phyloP scores from a whole-genome alignment of 257 asterid genomes.

The Fraxinus excelsior region DNA sequence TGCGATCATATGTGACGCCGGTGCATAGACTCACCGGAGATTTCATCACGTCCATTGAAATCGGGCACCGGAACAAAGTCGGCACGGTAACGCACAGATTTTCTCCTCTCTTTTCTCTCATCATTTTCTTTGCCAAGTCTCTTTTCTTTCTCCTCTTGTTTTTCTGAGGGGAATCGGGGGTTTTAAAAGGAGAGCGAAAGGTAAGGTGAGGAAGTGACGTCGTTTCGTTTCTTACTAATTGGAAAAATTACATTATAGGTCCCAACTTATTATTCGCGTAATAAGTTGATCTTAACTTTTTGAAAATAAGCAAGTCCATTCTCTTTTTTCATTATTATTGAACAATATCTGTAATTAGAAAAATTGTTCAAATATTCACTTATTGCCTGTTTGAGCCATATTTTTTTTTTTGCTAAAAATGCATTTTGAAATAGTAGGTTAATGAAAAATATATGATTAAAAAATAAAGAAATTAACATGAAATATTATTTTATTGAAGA shows the following conservation, averaged over 20 bases:
- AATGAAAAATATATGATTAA: no score
- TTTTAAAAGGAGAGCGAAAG: neutral
- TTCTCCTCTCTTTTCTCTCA: slow-evolving; percentile 46
- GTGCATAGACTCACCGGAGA: slow-evolving; percentile 93
- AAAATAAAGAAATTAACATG: no score
- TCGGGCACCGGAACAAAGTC: slow-evolving; percentile 80
- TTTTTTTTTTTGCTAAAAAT: no score
- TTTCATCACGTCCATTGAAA: slow-evolving; percentile 92
- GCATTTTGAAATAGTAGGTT: no score
- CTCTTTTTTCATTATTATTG: neutral
- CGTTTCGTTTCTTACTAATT: neutral
- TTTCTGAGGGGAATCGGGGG: neutral
- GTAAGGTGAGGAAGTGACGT: no score
- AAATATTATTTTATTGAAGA: no score
- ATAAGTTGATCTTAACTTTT: neutral
- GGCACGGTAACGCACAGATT: slow-evolving; percentile 72
- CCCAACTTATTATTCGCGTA: neutral
- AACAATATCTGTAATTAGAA: neutral
- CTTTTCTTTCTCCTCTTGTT: no score
- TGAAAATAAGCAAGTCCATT: neutral
- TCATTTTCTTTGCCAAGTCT: slow-evolving; percentile 26
- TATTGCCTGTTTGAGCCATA: no score
- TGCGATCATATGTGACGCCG: slow-evolving; percentile 95
- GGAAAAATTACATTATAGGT: neutral
- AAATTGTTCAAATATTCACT: no score